Evolutionary conservation across 2,329 filamentous ascomycete species (phyloP).

Genomic region (Reticulascus tulasneorum): DNA sequence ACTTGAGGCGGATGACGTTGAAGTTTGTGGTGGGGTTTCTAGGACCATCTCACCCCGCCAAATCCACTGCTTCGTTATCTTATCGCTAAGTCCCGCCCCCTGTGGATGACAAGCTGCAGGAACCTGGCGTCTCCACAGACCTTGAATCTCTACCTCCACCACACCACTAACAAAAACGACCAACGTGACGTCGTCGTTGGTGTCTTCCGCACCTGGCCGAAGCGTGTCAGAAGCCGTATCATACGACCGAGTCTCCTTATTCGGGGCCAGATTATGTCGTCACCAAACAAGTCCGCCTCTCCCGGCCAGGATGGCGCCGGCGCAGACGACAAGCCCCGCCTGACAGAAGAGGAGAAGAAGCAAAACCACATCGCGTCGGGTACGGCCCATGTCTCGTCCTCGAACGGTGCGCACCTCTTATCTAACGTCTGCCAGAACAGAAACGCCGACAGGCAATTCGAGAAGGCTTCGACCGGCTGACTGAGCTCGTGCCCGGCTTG

Average conservation of each 20-base stretch:
- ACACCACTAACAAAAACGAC: too few species aligned
- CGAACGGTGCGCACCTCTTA: constrained; percentile 13
- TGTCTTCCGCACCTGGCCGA: too few species aligned
- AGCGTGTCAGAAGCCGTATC: too few species aligned
- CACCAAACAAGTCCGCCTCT: constrained; percentile 13
- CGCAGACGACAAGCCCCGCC: constrained; percentile 44
- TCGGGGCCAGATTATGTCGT: constrained; percentile 13
- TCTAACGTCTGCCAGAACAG: constrained; percentile 31
- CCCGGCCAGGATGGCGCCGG: constrained; percentile 11
- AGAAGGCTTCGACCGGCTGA: constrained; percentile 77
- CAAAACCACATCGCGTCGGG: constrained; percentile 53
- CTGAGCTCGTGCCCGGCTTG: constrained; percentile 74
- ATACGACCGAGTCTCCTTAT: too few species aligned
- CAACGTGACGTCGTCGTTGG: too few species aligned
- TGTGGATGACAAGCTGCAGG: constrained; percentile 13
- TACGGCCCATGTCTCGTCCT: constrained; percentile 20
- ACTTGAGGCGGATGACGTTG: constrained; percentile 5
- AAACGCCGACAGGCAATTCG: constrained; percentile 62
- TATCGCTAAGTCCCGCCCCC: constrained; percentile 9
- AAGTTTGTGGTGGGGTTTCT: constrained; percentile 10
- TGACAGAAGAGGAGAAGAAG: constrained; percentile 53
- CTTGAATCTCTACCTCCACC: too few species aligned
- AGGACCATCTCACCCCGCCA: constrained; percentile 10
- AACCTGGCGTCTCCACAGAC: too few species aligned
- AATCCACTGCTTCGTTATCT: constrained; percentile 11